A percentile compares a stretch with the other conserved stretches of the same genome.
These are phyloP conservation scores for Iris pallida DNA, from an alignment of 116 monocot species.

Conservation along the genomic window DNA sequence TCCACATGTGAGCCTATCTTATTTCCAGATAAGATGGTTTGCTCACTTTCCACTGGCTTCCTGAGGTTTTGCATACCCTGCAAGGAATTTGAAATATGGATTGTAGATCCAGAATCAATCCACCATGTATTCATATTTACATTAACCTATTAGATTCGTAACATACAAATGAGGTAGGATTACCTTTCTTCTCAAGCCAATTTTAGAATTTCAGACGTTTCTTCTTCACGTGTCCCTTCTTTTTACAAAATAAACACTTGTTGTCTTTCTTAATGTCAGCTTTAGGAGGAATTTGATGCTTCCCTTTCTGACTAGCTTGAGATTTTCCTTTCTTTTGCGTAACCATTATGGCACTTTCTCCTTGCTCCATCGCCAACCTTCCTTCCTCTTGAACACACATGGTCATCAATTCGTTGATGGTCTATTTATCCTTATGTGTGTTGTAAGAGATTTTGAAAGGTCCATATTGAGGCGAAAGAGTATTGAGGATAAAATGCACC, in stretches of 20 bases:
- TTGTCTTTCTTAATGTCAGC: background rate
- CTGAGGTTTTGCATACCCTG: too few relatives aligned
- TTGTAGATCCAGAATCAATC: constrained; percentile 12
- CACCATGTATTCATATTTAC: constrained; percentile 10
- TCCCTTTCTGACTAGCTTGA: background rate
- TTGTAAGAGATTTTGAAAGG: too few relatives aligned
- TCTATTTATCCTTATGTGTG: too few relatives aligned
- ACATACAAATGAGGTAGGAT: constrained; percentile 3
- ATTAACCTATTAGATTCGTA: constrained; percentile 18
- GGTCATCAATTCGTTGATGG: too few relatives aligned
- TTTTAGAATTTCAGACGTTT: constrained; percentile 11
- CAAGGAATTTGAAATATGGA: background rate
- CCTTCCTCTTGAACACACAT: too few relatives aligned
- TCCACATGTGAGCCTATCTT: too few relatives aligned
- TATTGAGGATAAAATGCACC: too few relatives aligned
- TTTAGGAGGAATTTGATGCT: background rate
- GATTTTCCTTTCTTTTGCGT: background rate
- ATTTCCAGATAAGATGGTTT: too few relatives aligned
- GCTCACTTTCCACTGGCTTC: too few relatives aligned
- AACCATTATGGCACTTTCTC: constrained; percentile 13
- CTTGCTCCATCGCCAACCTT: too few relatives aligned
- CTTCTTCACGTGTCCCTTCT: constrained; percentile 19
- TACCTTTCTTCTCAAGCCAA: constrained; percentile 28
- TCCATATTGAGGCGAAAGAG: too few relatives aligned
- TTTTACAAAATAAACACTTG: background rate